Percentiles rank a stretch among this genome's conserved stretches.
Conservation (phyloP, 2,329 filamentous ascomycete species). For the Cladosporium sp. region DNA sequence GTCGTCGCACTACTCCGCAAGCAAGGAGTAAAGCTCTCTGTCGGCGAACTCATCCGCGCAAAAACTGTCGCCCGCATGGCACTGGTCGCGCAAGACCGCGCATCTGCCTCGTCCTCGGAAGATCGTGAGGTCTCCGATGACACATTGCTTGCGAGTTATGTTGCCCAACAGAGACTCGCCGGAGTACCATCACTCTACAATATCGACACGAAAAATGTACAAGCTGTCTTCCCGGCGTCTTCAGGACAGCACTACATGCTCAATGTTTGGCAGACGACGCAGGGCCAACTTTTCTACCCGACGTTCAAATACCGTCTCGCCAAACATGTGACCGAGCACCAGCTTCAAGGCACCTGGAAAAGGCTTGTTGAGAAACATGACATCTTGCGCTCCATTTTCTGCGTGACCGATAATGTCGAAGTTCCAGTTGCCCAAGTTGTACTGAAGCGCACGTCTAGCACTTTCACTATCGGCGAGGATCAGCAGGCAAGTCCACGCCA, state of each 20-base stretch:
- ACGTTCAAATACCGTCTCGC: conserved; percentile 65
- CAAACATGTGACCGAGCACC: conserved; percentile 41
- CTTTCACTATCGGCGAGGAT: conserved; percentile 34
- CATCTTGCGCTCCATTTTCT: conserved; percentile 70
- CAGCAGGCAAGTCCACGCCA: conserved; percentile 18
- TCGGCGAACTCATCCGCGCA: conserved; percentile 70
- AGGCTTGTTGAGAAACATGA: conserved; percentile 57
- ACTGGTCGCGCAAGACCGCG: conserved; percentile 10
- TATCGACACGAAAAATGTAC: conserved; percentile 52
- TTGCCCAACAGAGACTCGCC: conserved; percentile 22
- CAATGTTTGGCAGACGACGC: conserved; percentile 69
- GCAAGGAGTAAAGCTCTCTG: conserved; percentile 62
- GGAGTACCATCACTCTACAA: conserved; percentile 28
- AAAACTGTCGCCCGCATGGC: conserved; percentile 68
- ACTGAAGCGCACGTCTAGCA: conserved; percentile 44
- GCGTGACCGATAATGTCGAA: conserved; percentile 50
- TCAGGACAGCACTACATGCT: conserved; percentile 83
- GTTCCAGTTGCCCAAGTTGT: conserved; percentile 67
- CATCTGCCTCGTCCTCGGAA: background rate
- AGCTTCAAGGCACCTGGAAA: conserved; percentile 63
- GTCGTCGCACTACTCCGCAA: conserved; percentile 71
- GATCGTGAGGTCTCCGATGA: conserved; percentile 21
- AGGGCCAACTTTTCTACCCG: conserved; percentile 71
- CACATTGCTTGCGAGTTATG: conserved; percentile 25
- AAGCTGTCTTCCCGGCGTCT: conserved; percentile 66